Evolutionary conservation across 768 basidiomycete genomes (phyloP).

Genomic region (Podaxis sp.): DNA sequence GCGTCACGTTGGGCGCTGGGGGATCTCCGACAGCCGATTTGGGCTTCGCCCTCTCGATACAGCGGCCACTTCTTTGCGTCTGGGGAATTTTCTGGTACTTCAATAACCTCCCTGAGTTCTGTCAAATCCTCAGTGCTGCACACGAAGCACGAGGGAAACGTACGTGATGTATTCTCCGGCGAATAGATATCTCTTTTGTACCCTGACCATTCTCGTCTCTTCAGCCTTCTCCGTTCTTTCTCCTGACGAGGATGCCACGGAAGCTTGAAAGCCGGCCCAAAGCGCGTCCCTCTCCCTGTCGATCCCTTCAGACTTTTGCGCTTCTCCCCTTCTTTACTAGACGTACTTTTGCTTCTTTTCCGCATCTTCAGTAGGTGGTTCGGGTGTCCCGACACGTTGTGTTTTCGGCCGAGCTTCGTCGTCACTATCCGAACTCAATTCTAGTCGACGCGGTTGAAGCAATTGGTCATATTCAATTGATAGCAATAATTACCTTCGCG

Average conservation of each 20-base stretch:
- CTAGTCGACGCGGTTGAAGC: neutral
- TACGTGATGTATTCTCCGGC: slow-evolving; percentile 78
- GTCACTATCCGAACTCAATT: slow-evolving; percentile 18
- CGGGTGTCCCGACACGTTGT: neutral
- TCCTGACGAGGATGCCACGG: slow-evolving; percentile 35
- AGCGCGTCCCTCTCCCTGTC: slow-evolving; percentile 58
- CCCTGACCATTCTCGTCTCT: slow-evolving; percentile 51
- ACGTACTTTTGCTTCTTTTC: slow-evolving; percentile 44
- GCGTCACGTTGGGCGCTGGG: slow-evolving; percentile 12
- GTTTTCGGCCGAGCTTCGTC: neutral
- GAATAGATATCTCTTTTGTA: slow-evolving; percentile 69
- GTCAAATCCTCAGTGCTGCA: slow-evolving; percentile 10
- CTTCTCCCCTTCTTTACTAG: neutral
- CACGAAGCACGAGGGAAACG: slow-evolving; percentile 25
- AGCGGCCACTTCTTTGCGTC: slow-evolving; percentile 78
- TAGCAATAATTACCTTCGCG: slow-evolving; percentile 32
- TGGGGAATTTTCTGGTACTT: slow-evolving; percentile 68
- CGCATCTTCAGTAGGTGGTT: slow-evolving; percentile 30
- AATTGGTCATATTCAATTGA: neutral
- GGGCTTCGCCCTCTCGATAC: slow-evolving; percentile 20
- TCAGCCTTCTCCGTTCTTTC: slow-evolving; percentile 17
- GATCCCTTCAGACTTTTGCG: slow-evolving; percentile 3
- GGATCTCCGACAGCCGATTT: neutral
- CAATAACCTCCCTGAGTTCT: slow-evolving; percentile 59
- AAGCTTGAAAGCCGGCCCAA: slow-evolving; percentile 70